Percentiles rank a stretch among this genome's conserved stretches.
phyloP scores from a whole-genome alignment of 2,329 filamentous ascomycete genomes.

The Epichloe sylvatica region DNA sequence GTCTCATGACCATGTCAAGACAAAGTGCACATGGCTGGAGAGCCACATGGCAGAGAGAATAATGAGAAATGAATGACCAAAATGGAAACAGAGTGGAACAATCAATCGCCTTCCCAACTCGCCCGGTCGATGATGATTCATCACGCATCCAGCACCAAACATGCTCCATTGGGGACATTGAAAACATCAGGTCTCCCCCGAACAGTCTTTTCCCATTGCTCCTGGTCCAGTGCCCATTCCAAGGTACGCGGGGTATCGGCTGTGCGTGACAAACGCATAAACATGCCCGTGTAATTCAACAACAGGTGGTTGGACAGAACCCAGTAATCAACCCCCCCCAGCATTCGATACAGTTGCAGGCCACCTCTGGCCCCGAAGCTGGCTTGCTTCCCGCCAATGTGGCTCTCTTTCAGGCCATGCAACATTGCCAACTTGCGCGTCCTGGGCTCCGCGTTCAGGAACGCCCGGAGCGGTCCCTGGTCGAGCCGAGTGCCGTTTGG shows the following conservation, averaged over 20 bases:
- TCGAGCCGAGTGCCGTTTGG: constrained; percentile 5
- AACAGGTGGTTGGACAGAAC: constrained; percentile 3
- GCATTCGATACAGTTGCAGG: constrained; percentile 4
- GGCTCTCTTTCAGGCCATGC: constrained; percentile 6
- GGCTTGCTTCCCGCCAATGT: constrained; percentile 6
- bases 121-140: neutral
- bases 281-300: constrained; percentile 5
- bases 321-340: constrained; percentile 6
- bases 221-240: constrained; percentile 7
- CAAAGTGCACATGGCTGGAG: neutral
- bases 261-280: constrained; percentile 6
- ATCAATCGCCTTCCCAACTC: neutral
- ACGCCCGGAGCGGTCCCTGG: constrained; percentile 4
- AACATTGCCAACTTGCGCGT: constrained; percentile 6
- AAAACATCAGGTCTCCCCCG: neutral
- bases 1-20: neutral
- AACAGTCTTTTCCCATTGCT: constrained; percentile 1
- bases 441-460: constrained; percentile 3
- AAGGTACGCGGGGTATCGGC: constrained; percentile 4
- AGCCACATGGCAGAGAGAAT: neutral
- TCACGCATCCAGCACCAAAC: constrained; percentile 5
- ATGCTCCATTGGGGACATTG: constrained; percentile 4
- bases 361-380: constrained; percentile 5
- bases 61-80: neutral
- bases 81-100: neutral